Evolutionary conservation across 2,329 filamentous ascomycete species (phyloP).

Genomic region (Gyromitra esculenta): DNA sequence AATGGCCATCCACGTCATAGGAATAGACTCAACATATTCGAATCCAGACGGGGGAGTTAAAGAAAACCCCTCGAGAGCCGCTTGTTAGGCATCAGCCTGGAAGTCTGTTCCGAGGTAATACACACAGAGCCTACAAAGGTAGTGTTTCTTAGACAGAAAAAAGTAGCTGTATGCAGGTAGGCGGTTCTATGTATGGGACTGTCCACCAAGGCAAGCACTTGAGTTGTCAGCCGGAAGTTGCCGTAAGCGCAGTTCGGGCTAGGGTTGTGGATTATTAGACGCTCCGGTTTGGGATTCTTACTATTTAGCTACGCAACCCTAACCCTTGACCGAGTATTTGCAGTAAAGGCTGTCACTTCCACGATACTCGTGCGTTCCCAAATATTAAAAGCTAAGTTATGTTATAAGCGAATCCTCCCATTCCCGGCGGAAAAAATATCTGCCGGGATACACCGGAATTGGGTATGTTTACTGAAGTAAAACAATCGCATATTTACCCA

Average conservation of each 20-base stretch:
- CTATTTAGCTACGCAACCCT: constrained; percentile 13
- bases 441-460: constrained; percentile 2
- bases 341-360: background rate
- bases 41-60: background rate
- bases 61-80: no score
- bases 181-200: background rate
- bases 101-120: background rate
- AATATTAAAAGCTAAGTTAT: background rate
- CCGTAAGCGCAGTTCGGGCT: constrained; percentile 24
- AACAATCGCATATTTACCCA: constrained; percentile 13
- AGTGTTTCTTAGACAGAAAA: background rate
- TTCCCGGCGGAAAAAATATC: background rate
- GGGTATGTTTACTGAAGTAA: background rate
- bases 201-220: constrained; percentile 1
- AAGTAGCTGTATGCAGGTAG: background rate
- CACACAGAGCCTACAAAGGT: background rate
- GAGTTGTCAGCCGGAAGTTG: constrained; percentile 20
- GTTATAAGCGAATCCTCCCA: background rate
- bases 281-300: constrained; percentile 36
- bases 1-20: constrained; percentile 26
- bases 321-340: constrained; percentile 1
- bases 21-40: background rate
- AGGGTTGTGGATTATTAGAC: constrained; percentile 37
- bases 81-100: background rate
- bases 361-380: no score